Evolutionary conservation across 208 protist species (phyloP), one percentile per base, ranked within the genome.

Genomic region (Leishmania guyanensis): DNA sequence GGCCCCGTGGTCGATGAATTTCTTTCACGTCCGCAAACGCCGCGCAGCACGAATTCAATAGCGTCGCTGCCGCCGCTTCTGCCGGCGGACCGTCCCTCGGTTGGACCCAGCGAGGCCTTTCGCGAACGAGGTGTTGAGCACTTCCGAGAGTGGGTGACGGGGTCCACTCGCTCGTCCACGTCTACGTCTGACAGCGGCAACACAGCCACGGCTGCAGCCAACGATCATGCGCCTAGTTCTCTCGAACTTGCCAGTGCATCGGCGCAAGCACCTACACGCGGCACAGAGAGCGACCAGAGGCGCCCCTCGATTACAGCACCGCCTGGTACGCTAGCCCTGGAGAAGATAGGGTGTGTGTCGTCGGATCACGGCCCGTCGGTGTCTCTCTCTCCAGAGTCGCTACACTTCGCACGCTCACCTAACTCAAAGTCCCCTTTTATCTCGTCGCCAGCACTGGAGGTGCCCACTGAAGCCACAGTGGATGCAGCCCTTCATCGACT

Each of bases 11-110:
- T 86, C 8, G 77, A 86, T 71, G 69, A 60, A 2, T 90, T 90
- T 71, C 87, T 84, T 2, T 90, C 87, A 54, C 82, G 82, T 12
- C 87, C 87, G 5, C n/a, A 76, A 3, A 85, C 86, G 29, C 83
- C 83, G n/a, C 70, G 74, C 14, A 46, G 74, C 66, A 50, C 29
- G 29, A 79, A 17, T 39, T 69, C 75, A 0, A 3, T 20, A 4
- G 56, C 58, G 17, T 75, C 80, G 2, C 77, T 90, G 10, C 87
- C 84, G n/a, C 87, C 87, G 5, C 70, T 88, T 10, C 74, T 90
- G 75, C 84, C 84, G 2, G 48, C 83, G 3, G 77, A 79, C 48
- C 83, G 54, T 36, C 72, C 71, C 9, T 75, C 72, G 9, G 54
- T 58, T 8, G 73, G 43, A 14, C 50, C 69, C 14, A 68, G 22